Base-by-base conservation (phyloP, 192 early-diverging fungal species). In the Geranomyces variabilis region DNA sequence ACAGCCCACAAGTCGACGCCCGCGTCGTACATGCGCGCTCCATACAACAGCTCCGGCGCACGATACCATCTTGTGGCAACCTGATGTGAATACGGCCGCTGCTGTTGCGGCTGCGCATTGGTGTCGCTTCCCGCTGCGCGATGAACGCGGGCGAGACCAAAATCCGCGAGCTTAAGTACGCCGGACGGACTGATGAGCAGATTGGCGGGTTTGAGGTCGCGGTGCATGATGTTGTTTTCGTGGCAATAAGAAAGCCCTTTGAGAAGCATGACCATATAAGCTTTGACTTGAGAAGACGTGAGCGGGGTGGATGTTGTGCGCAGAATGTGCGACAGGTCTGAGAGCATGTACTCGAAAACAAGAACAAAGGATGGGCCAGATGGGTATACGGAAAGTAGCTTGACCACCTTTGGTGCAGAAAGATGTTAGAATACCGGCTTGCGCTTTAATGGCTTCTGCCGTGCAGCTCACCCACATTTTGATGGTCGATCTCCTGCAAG, bases 1-100 rank as follows among this genome's bases (percentile, higher is more conserved):
- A 86, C 75, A 2, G 87, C 84, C 87, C 87, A 89, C 49, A 88
- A 49, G 63, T 89, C 87, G 13, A 89, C 86, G 1, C 84, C 86
- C 14, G 76, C 75, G 60, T 88, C 84, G 66, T 89, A 89, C 46
- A 79, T 78, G 44, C 86, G 67, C 15, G 87, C 80, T 1, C 87
- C 87, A 55, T 85, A 84, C 8, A 89, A 71, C 29, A 89, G 72
- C 72, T 89, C 87, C 6, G 87, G 87, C 3, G 87, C 85, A 46
- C 87, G 69, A 49, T 88, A 88, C 87, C 87, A 89, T 60, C 85
- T 12, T 17, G 85, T 87, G 19, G 85, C 85, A 34, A 87, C 85
- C 71, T 84, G 85, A 67, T 87, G 85, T 8, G 75, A 78, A 58
- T 87, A 87, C 1, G 83, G 83, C 56, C 85, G 28, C n/a, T 69